phyloP scores from a whole-genome alignment of 345 rosid genomes.

The Populus davidiana region DNA sequence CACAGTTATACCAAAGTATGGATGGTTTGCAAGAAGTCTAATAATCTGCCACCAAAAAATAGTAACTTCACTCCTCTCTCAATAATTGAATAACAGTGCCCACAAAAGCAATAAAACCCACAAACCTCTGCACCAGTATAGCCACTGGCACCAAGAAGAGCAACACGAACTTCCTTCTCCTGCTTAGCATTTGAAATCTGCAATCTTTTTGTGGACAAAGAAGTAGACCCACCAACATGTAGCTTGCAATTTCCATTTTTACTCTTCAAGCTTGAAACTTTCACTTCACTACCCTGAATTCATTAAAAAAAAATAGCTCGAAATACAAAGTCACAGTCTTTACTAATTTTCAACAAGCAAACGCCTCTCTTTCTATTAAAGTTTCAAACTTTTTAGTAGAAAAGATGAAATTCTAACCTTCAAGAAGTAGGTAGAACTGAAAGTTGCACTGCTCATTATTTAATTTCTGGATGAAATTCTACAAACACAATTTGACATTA shows the following conservation, averaged over 20 bases:
- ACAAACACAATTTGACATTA: background rate
- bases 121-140: conserved; percentile 98
- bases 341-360: too few relatives aligned
- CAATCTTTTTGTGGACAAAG: conserved; percentile 40
- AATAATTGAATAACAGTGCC: too few relatives aligned
- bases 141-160: conserved; percentile 97
- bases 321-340: too few relatives aligned
- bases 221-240: conserved; percentile 31
- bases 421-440: conserved; percentile 34
- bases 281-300: conserved; percentile 7
- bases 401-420: conserved; percentile 37
- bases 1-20: conserved; percentile 59
- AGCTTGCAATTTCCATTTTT: background rate
- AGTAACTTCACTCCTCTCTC: background rate
- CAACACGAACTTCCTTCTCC: conserved; percentile 62
- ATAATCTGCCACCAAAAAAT: conserved; percentile 58
- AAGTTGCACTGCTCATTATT: conserved; percentile 37
- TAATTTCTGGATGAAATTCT: background rate
- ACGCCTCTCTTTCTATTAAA: too few relatives aligned
- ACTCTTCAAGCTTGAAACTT: background rate
- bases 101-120: background rate
- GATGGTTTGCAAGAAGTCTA: conserved; percentile 77
- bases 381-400: background rate
- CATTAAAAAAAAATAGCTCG: background rate
- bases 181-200: conserved; percentile 31